Evolutionary conservation across 768 basidiomycete species (phyloP), one percentile per base, ranked within the genome.

Genomic region (Gymnopilus dilepis): DNA sequence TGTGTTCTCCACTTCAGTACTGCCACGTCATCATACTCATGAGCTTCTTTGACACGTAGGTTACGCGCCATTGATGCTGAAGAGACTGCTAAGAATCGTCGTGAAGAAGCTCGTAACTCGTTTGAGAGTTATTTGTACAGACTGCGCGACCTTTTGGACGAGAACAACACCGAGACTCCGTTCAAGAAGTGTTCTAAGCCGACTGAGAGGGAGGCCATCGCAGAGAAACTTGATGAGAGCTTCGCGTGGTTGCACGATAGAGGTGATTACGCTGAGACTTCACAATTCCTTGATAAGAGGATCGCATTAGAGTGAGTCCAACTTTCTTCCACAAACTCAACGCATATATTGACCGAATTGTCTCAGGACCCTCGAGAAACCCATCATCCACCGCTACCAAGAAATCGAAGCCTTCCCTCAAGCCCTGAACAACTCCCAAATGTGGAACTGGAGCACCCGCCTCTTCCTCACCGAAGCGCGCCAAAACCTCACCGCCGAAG

Each of bases 121-220:
- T 86, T 99, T 54, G 97, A 99, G 74, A 86, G 90, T 31, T 97
- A 97, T 71, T 76, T 99, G n/a, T 99, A 99, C 78, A 85, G 89
- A 61, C 76, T 97, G 33, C 88, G 93, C 21, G 95, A 95, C 70
- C 80, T 97, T 9, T 79, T 98, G 30, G 82, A 85, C 30, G 87
- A 90, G 38, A 83, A 85, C 11, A 84, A 85, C 65, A 67, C 76
- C 4, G 83, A 86, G 7, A 86, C 89, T 6, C 91, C 94, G 2
- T 92, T 99, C 77, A 86, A 87, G 74, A 90, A 92, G 69, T 96
- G 90, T 72, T 96, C 95, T 4, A 89, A 89, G 64, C 76, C 80
- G 8, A 70, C 72, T 6, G 97, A 99, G 74, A 80, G 94, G 48
- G 76, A 82, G 60, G 79, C 78, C n/a, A 83, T 99, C 59, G 74